These are phyloP conservation scores for Petrea volubilis DNA, from an alignment of 257 asterid genomes.

Conservation along the genomic window DNA sequence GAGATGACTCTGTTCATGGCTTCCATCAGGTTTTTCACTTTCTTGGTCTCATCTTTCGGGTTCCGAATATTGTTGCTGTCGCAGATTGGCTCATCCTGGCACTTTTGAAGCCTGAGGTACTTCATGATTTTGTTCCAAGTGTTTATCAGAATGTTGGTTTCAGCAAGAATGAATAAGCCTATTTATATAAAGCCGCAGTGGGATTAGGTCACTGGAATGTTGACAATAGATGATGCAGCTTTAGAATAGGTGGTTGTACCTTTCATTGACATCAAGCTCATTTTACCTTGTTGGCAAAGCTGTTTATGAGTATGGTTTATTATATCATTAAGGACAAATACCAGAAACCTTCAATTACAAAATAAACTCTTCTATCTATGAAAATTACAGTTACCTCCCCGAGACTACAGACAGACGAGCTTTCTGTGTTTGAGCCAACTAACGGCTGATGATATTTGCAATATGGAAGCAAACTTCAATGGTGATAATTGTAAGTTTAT, in stretches of 20 bases:
- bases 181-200: neutral
- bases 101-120: constrained; percentile 46
- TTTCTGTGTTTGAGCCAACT: too few species aligned
- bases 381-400: too few species aligned
- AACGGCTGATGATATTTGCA: too few species aligned
- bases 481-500: too few species aligned
- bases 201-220: constrained; percentile 21
- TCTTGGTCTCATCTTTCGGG: constrained; percentile 19
- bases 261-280: constrained; percentile 28
- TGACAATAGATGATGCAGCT: constrained; percentile 22
- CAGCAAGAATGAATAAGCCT: neutral
- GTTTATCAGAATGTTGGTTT: neutral
- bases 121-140: constrained; percentile 31
- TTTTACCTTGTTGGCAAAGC: constrained; percentile 32
- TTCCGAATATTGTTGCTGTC: constrained; percentile 1
- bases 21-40: constrained; percentile 39
- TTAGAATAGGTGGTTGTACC: constrained; percentile 38
- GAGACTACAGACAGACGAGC: too few species aligned
- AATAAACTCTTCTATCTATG: too few species aligned
- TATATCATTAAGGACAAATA: too few species aligned
- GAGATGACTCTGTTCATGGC: constrained; percentile 43
- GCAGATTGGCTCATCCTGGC: constrained; percentile 33
- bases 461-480: too few species aligned
- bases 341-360: too few species aligned
- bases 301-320: constrained; percentile 2